Evolutionary conservation across 1,284 basidiomycete species (phyloP).

Genomic region (Sanghuangporus baumii): DNA sequence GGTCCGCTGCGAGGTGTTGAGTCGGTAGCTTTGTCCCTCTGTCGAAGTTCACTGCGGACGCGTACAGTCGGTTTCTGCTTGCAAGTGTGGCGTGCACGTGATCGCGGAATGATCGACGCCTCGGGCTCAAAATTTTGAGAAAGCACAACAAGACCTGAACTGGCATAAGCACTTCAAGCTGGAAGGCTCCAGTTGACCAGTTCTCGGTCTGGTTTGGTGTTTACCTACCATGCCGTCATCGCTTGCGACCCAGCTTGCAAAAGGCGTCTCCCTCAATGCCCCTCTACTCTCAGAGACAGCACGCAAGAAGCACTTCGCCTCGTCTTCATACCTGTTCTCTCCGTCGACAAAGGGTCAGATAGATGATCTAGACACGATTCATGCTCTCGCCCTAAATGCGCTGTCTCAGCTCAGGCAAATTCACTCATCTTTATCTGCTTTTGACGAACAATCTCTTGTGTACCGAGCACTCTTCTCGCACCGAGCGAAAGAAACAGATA

Average conservation of each 20-base stretch:
- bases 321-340: constrained; percentile 79
- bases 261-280: constrained; percentile 77
- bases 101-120: constrained; percentile 3
- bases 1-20: not conserved
- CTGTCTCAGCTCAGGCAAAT: constrained; percentile 72
- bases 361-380: constrained; percentile 84
- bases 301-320: constrained; percentile 54
- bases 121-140: not conserved
- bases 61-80: not conserved
- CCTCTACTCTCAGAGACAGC: constrained; percentile 66
- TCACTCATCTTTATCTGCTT: constrained; percentile 57
- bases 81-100: not conserved
- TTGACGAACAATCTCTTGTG: constrained; percentile 37
- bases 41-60: not conserved
- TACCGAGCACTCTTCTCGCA: constrained; percentile 69
- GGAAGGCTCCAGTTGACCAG: not conserved
- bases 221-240: constrained; percentile 55
- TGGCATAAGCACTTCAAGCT: not conserved
- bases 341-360: constrained; percentile 65
- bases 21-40: not conserved
- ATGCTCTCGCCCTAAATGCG: constrained; percentile 79
- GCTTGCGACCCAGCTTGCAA: constrained; percentile 80
- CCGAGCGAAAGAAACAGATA: constrained; percentile 68
- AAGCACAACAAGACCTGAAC: not conserved
- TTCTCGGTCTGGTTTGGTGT: not conserved